Conservation (phyloP, 305 asterid genomes). For the Fraxinus platypoda region DNA sequence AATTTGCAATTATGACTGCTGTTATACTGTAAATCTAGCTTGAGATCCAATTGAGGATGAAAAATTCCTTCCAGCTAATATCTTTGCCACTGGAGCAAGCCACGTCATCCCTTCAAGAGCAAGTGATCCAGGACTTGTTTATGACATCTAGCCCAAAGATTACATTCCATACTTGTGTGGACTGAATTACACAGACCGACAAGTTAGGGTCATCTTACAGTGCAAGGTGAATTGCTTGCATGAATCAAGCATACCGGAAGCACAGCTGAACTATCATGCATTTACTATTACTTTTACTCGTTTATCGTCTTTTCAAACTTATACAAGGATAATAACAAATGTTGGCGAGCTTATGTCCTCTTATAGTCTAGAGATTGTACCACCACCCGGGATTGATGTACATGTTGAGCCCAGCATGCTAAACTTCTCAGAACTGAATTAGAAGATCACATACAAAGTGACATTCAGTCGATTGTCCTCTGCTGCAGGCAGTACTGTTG, state of each 20-base stretch:
- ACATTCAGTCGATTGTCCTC: neutral
- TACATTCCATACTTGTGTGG: slow-evolving; percentile 20
- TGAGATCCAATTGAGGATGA: slow-evolving; percentile 18
- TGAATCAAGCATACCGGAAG: slow-evolving; percentile 20
- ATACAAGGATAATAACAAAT: slow-evolving; percentile 28
- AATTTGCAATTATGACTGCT: slow-evolving; percentile 18
- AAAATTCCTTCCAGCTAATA: slow-evolving; percentile 6
- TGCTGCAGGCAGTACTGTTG: neutral
- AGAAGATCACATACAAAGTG: slow-evolving; percentile 25
- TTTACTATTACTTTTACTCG: slow-evolving; percentile 8
- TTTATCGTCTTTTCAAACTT: slow-evolving; percentile 6
- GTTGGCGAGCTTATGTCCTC: slow-evolving; percentile 22
- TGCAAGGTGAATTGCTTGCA: slow-evolving; percentile 16
- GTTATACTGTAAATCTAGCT: slow-evolving; percentile 8
- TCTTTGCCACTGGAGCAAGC: slow-evolving; percentile 26
- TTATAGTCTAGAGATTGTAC: slow-evolving; percentile 8
- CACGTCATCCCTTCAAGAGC: slow-evolving; percentile 30
- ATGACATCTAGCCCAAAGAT: slow-evolving; percentile 6
- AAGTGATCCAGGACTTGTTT: slow-evolving; percentile 27
- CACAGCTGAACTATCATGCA: slow-evolving; percentile 26
- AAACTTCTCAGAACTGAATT: neutral
- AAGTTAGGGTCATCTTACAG: slow-evolving; percentile 2
- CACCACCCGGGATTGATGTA: slow-evolving; percentile 20
- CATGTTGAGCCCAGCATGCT: slow-evolving; percentile 18
- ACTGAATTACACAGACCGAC: slow-evolving; percentile 12